Base-by-base conservation (phyloP, 148 eudicot genomes). In the Chenopodium album region DNA sequence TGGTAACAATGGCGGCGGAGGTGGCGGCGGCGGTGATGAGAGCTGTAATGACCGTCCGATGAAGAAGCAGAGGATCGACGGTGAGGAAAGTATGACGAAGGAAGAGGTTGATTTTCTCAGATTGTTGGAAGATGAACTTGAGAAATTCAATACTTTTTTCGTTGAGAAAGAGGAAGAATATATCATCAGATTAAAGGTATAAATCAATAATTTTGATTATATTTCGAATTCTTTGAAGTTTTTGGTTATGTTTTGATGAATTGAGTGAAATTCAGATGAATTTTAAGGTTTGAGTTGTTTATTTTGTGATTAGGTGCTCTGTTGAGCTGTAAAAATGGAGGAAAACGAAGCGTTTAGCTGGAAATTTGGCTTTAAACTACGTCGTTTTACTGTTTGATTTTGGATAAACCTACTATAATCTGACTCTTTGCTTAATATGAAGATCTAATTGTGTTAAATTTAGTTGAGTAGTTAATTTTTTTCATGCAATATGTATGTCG, bases 81-180 rank as follows among this genome's bases (percentile, higher is more conserved):
- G n/a, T 67, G 88, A 72, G 71, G 83, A 73, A 54, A 82, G 76
- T 23, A 89, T 91, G 94, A 87, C 92, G 77, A 79, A 85, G 72
- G 95, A 89, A 85, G 96, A 94, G 86, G 84, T 82, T 54, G 90
- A 90, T 83, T 97, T 94, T 76, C 73, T 94, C 31, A 82, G 82
- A 83, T 79, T 97, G 65, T 86, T 97, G 80, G 98, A 97, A 84
- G 91, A 79, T 77, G 99, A 97, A 81, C 86, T 97, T 9, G 95
- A 94, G 83, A 97, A 97, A 84, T 94, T 97, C 80, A 97, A 97
- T 73, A 47, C 84, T 1, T 96, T 96, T 78, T 96, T 94, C 80
- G 92, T 91, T 68, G 99, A 96, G 85, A 85, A 97, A 80, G 99
- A 97, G 82, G 99, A 97, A 76, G 99, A 97, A 73, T 97, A 92